phyloP scores from a whole-genome alignment of 495 filamentous ascomycete genomes.

The Daldinia concentrica region DNA sequence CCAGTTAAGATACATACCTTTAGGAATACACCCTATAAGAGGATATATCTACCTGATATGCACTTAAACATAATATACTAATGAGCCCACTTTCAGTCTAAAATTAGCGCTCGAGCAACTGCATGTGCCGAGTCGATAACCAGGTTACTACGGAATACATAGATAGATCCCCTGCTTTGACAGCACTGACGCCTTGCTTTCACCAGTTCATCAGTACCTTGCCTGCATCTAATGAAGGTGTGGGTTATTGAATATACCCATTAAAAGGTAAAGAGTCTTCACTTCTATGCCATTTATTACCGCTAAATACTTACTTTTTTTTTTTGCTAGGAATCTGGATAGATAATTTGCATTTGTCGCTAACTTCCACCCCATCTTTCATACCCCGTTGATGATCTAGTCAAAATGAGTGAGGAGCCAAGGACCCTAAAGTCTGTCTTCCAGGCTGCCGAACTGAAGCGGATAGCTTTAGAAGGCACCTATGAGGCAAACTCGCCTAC shows the following conservation, averaged over 20 bases:
- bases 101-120: background rate
- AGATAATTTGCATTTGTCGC: background rate
- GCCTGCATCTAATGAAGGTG: background rate
- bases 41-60: background rate
- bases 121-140: background rate
- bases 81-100: background rate
- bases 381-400: constrained; percentile 2
- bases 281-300: background rate
- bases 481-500: constrained; percentile 62
- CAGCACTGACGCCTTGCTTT: background rate
- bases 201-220: background rate
- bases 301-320: background rate
- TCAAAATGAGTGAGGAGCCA: constrained; percentile 46
- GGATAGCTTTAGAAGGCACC: constrained; percentile 48
- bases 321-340: background rate
- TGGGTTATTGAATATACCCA: background rate
- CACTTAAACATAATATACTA: background rate
- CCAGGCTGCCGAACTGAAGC: constrained; percentile 63
- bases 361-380: background rate
- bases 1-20: background rate
- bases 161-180: background rate
- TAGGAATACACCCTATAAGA: background rate
- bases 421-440: constrained; percentile 57
- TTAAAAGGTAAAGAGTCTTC: background rate
- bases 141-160: background rate